Evolutionary conservation across 495 filamentous ascomycete genomes (phyloP), one percentile per base, ranked within the genome.

Genomic region (Lasiosphaeria hispida): DNA sequence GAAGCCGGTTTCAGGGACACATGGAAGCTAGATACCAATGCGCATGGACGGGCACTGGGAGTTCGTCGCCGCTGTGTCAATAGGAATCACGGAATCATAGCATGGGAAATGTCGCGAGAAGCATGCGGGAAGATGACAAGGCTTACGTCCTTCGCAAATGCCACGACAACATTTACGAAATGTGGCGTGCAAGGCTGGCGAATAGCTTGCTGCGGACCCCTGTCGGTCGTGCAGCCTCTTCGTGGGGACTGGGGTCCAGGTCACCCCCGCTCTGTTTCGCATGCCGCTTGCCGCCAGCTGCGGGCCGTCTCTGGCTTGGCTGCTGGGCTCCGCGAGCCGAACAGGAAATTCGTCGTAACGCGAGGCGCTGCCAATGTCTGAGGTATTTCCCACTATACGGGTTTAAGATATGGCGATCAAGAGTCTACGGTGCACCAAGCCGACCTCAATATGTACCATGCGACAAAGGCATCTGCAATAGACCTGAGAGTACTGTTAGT

Each of bases 121-220:
- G 14, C 10, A 41, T 15, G 14, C 2, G 14, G 10, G 39, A 41
- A 41, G 7, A 41, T 41, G 23, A 5, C 23, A 30, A 30, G 23
- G 23, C 23, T 49, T 35, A 34, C 10, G 4, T 33, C 9, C n/a
- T 30, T 30, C 39, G 53, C 52, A 48, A 57, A 66, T 62, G 60
- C 60, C 66, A 63, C 60, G 58, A 30, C 48, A 56, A 40, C 50
- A 33, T 33, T 48, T 30, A 30, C 19, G 38, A 55, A 18, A 33
- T 9, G 59, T 66, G 63, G 65, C 63, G 43, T 34, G 41, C 68
- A 59, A 69, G 68, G 68, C 68, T 66, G 53, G 58, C 68, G 14
- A 70, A 64, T 70, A 59, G 8, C 36, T 15, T 10, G 10, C 18
- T 30, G 13, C 33, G 9, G 18, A 34, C 43, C 43, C 43, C 45